phyloP scores from a whole-genome alignment of 2,329 filamentous ascomycete species.

The Colletotrichum sublineola region DNA sequence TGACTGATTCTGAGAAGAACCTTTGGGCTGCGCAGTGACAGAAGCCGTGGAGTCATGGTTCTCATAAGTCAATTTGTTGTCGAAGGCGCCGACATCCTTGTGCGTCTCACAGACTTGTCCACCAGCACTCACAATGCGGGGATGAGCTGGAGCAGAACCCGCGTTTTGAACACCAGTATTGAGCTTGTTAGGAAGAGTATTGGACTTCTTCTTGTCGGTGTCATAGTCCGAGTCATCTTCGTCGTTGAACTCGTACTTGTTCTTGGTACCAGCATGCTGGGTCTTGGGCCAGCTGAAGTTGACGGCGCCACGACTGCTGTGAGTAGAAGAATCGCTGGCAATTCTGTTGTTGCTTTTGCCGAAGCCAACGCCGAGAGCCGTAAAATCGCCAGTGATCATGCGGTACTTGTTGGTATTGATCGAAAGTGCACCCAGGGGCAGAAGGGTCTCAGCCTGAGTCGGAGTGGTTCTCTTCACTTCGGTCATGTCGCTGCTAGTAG shows the following conservation, averaged over 20 bases:
- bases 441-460: background rate
- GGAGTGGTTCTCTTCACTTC: background rate
- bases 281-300: conserved; percentile 37
- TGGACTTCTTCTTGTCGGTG: background rate
- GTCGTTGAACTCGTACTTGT: conserved; percentile 3
- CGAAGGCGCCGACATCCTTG: background rate
- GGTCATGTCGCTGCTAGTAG: background rate
- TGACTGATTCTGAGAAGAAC: background rate
- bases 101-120: background rate
- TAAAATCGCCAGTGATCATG: background rate
- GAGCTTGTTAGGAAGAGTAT: background rate
- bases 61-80: background rate
- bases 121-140: background rate
- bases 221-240: background rate
- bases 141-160: background rate
- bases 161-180: background rate
- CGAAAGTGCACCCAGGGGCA: background rate
- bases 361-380: background rate
- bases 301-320: conserved; percentile 6
- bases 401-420: conserved; percentile 13
- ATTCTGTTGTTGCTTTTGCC: background rate
- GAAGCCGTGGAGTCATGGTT: background rate
- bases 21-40: background rate
- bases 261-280: background rate
- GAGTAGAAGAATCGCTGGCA: background rate